Evolutionary conservation across 2,329 filamentous ascomycete genomes (phyloP).

Genomic region (Berkeleyomyces basicola): DNA sequence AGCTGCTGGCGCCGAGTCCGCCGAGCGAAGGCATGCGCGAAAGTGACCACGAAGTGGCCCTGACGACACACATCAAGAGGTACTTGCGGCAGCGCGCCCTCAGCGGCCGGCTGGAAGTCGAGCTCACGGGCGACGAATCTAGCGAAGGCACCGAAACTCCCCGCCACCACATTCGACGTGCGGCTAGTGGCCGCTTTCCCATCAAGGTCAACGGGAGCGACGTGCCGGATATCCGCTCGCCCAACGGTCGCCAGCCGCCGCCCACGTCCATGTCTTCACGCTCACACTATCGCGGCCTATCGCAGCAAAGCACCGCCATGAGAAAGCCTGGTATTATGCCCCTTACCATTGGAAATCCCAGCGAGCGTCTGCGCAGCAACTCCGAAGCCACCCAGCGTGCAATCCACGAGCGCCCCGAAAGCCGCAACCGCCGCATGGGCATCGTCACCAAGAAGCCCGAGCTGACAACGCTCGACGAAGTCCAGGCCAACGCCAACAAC

Average conservation of each 20-base stretch:
- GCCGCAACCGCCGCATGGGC: constrained; percentile 46
- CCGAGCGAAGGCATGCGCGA: constrained; percentile 43
- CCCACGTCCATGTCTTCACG: constrained; percentile 60
- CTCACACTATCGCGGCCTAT: constrained; percentile 55
- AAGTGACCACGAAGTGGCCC: constrained; percentile 44
- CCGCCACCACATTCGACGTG: constrained; percentile 47
- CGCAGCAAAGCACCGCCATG: constrained; percentile 44
- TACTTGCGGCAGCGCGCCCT: constrained; percentile 38
- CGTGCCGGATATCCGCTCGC: constrained; percentile 49
- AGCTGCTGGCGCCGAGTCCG: constrained; percentile 37
- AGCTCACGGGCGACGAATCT: constrained; percentile 41
- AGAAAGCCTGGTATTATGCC: constrained; percentile 55
- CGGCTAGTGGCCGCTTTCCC: constrained; percentile 47
- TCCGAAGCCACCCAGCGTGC: constrained; percentile 40
- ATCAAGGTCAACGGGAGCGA: constrained; percentile 62
- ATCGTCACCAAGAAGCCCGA: constrained; percentile 46
- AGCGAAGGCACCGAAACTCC: constrained; percentile 71
- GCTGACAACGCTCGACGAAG: constrained; percentile 45
- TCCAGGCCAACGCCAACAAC: constrained; percentile 36
- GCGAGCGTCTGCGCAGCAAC: constrained; percentile 50
- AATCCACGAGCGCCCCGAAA: constrained; percentile 33
- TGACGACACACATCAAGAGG: constrained; percentile 45
- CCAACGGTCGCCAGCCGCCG: constrained; percentile 39
- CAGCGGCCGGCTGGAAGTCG: constrained; percentile 35
- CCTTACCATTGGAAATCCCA: constrained; percentile 49